These are phyloP conservation scores for Oryza nivara DNA, from an alignment of 176 grass and related monocot species.

Conservation along the genomic window DNA sequence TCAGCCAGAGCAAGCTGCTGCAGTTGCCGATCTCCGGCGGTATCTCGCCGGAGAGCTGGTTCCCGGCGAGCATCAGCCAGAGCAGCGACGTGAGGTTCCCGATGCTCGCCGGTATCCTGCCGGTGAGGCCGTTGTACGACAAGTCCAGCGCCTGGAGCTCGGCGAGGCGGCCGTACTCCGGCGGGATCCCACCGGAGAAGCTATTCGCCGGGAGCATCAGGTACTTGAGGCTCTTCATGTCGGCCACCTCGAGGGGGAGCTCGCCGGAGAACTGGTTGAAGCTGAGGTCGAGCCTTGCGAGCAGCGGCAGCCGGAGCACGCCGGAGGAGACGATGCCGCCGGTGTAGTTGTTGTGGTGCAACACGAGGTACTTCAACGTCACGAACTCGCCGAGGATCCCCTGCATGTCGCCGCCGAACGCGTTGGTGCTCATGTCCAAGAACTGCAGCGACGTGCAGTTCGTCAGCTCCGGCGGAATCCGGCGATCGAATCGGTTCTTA, in stretches of 20 bases:
- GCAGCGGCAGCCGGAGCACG: slow-evolving; percentile 58
- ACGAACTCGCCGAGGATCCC: slow-evolving; percentile 55
- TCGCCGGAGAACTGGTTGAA: slow-evolving; percentile 65
- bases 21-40: slow-evolving; percentile 81
- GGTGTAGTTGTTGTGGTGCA: slow-evolving; percentile 71
- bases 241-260: slow-evolving; percentile 52
- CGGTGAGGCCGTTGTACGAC: slow-evolving; percentile 61
- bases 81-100: slow-evolving; percentile 90
- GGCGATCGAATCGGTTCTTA: slow-evolving; percentile 52
- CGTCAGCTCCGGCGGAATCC: slow-evolving; percentile 57
- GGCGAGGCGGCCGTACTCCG: slow-evolving; percentile 50
- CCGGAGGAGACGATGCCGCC: slow-evolving; percentile 73
- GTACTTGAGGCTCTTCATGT: slow-evolving; percentile 69
- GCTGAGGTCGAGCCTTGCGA: slow-evolving; percentile 77
- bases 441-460: slow-evolving; percentile 64
- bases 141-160: slow-evolving; percentile 79
- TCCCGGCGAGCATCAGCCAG: slow-evolving; percentile 90
- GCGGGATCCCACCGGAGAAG: slow-evolving; percentile 65
- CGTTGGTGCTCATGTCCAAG: slow-evolving; percentile 75
- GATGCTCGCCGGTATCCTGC: slow-evolving; percentile 53
- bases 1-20: slow-evolving; percentile 88
- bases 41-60: slow-evolving; percentile 68
- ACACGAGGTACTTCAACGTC: slow-evolving; percentile 55
- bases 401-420: slow-evolving; percentile 69
- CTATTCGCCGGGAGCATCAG: slow-evolving; percentile 67